Evolutionary conservation across 805 yeast species (phyloP), one percentile per base, ranked within the genome.

Genomic region (Schizosaccharomyces octosporus): DNA sequence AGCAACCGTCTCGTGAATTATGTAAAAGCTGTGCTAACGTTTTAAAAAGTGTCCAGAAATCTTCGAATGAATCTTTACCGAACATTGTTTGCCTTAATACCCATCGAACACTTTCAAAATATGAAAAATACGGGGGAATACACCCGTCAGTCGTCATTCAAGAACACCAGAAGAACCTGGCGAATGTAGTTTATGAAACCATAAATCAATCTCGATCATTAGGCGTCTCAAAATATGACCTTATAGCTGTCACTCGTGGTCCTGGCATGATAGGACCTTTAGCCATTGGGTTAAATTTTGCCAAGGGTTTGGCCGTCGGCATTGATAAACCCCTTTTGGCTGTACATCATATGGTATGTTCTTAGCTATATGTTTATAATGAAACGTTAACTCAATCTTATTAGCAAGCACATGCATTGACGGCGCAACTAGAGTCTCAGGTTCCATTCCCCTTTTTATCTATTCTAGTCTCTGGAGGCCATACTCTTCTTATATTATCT

Each of bases 241-340:
- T 93, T 58, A 78, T 93, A 0, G 85, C 95, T 70, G 95, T 84
- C 4, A 93, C 98, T 0, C 74, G 95, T 65, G 98, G 98, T 0
- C 98, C 98, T 0, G 98, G 98, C 0, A 87, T 93, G 96, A 79
- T 82, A 7, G 96, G 97, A 0, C 84, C 95, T 0, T 74, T 93
- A 15, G 78, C 87, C 9, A 83, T 87, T 0, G 94, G 97, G 0
- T 74, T 85, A 29, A 93, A 85, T 67, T 72, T 87, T 51, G 95
- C 95, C 0, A 84, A 87, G 66, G 98, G 97, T 0, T 73, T 93
- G 13, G 74, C 88, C 0, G 72, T 84, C 0, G 97, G 89, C 0
- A 84, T 87, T 84, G 70, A 78, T 15, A 78, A 74, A 5, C 97
- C 96, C 0, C 67, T 87, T 21, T 74, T 93, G 1, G 97, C 97